Evolutionary conservation across 108 stramenopile species (phyloP).

Genomic region (Cyclostephanos invisitatus): DNA sequence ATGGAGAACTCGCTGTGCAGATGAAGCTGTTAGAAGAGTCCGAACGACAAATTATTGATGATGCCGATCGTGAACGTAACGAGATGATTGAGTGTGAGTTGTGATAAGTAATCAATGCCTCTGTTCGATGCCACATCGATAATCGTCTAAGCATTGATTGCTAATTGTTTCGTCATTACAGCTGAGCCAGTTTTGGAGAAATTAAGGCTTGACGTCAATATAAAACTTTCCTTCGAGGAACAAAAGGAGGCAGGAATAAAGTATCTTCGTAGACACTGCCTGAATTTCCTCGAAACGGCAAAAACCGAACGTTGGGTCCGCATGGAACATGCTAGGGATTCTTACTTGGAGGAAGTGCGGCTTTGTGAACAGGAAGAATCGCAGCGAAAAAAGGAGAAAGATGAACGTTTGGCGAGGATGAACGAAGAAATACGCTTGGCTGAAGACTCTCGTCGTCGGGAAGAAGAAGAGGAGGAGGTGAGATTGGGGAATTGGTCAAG

Average conservation of each 20-base stretch:
- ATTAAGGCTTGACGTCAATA: conserved; percentile 28
- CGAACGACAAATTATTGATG: conserved; percentile 35
- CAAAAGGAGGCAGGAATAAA: conserved; percentile 28
- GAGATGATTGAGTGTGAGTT: conserved; percentile 32
- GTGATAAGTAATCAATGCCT: not conserved
- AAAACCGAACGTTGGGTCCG: conserved; percentile 32
- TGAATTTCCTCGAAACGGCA: conserved; percentile 27
- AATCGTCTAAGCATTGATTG: not conserved
- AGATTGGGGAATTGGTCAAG: not conserved
- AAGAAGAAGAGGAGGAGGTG: conserved; percentile 29
- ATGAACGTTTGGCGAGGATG: conserved; percentile 14
- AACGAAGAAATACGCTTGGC: not conserved
- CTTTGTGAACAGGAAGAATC: conserved; percentile 3
- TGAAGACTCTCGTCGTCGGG: not conserved
- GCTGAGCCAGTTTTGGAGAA: conserved; percentile 41
- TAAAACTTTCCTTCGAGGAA: conserved; percentile 22
- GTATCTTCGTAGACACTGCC: conserved; percentile 24
- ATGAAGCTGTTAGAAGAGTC: conserved; percentile 42
- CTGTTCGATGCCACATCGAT: not conserved
- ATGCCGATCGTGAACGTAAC: conserved; percentile 29
- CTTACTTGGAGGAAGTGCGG: conserved; percentile 12
- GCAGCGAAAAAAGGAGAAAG: not conserved
- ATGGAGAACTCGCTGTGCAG: conserved; percentile 38
- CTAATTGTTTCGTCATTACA: conserved; percentile 1
- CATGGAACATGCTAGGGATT: conserved; percentile 28